Evolutionary conservation across 2,329 filamentous ascomycete genomes (phyloP).

Genomic region (Lasiodiplodia gonubiensis): DNA sequence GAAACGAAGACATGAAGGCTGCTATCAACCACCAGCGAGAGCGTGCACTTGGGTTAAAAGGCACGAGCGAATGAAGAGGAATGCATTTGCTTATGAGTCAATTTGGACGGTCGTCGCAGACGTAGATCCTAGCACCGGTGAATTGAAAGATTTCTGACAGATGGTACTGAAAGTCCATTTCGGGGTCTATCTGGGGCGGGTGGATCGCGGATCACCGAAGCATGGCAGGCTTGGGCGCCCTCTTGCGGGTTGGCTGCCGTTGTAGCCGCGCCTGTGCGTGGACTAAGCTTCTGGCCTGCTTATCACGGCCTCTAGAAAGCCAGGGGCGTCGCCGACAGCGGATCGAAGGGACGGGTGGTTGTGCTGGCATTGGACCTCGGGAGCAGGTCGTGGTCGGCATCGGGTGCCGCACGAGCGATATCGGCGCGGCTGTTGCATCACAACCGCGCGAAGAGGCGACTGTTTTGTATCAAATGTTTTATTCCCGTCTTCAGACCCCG

Average conservation of each 20-base stretch:
- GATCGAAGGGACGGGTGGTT: not conserved
- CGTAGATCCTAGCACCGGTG: slow-evolving; percentile 6
- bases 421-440: slow-evolving; percentile 9
- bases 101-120: not conserved
- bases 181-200: not conserved
- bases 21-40: not conserved
- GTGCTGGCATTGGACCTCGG: not conserved
- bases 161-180: not conserved
- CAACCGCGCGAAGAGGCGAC: too few species aligned
- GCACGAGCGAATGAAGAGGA: slow-evolving; percentile 15
- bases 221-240: not conserved
- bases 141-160: slow-evolving; percentile 5
- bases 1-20: slow-evolving; percentile 1
- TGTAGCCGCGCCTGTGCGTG: not conserved
- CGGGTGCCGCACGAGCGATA: not conserved
- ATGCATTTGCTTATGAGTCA: slow-evolving; percentile 26
- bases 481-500: not conserved
- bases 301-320: not conserved
- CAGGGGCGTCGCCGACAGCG: slow-evolving; percentile 1
- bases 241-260: not conserved
- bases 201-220: slow-evolving; percentile 21
- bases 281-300: not conserved
- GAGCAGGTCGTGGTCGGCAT: not conserved
- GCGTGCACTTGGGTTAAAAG: not conserved
- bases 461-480: slow-evolving; percentile 8